A percentile compares a stretch with the other conserved stretches of the same genome.
These are phyloP conservation scores for Panicum virgatum DNA, from an alignment of 202 grass and related monocot species.

Conservation along the genomic window DNA sequence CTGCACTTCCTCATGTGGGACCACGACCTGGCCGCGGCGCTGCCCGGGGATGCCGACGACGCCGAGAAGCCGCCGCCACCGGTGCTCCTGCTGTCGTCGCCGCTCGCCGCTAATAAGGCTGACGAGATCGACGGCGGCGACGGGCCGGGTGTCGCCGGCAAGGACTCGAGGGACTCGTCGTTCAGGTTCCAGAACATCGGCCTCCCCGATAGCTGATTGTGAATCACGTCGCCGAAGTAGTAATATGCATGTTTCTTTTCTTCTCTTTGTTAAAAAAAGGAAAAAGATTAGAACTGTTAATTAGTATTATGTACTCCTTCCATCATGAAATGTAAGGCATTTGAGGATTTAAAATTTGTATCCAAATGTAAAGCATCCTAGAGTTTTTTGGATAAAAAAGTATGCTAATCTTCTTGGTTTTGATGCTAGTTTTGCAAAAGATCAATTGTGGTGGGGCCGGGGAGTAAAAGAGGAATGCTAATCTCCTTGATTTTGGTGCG, in stretches of 20 bases:
- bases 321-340: too few relatives aligned
- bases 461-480: too few relatives aligned
- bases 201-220: conserved; percentile 74
- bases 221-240: not conserved
- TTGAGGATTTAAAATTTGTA: too few relatives aligned
- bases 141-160: conserved; percentile 21
- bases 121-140: conserved; percentile 16
- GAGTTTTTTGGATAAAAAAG: too few relatives aligned
- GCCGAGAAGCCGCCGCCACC: conserved; percentile 2
- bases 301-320: too few relatives aligned
- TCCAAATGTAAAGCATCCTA: too few relatives aligned
- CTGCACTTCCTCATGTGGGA: conserved; percentile 91
- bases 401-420: too few relatives aligned
- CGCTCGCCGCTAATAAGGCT: not conserved
- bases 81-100: conserved; percentile 9
- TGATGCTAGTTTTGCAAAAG: too few relatives aligned
- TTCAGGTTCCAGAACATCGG: conserved; percentile 79
- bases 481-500: too few relatives aligned
- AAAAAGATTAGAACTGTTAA: not conserved
- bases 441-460: too few relatives aligned
- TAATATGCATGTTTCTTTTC: not conserved
- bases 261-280: too few relatives aligned
- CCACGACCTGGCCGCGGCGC: conserved; percentile 4
- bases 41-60: not conserved
- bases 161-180: conserved; percentile 47